Percentiles rank a stretch among this genome's conserved stretches.
Evolutionary conservation across 148 eudicot genomes (phyloP).

Genomic region (Talinum fruticosum): DNA sequence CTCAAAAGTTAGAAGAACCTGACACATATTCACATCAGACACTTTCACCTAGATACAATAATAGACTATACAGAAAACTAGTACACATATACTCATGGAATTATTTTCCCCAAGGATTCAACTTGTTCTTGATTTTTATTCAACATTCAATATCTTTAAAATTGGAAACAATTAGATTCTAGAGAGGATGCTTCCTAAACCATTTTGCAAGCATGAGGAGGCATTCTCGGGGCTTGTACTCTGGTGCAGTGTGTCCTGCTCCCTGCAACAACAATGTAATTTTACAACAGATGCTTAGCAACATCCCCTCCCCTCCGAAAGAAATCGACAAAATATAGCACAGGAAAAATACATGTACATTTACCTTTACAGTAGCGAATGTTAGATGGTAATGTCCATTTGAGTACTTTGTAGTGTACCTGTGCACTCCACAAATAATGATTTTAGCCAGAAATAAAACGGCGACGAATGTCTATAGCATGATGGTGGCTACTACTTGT

Average conservation of each 20-base stretch:
- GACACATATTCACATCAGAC: no score
- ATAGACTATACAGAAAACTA: no score
- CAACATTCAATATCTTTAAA: background rate
- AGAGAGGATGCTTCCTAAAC: background rate
- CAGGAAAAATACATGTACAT: background rate
- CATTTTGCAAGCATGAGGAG: background rate
- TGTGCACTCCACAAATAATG: background rate
- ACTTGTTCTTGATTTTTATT: no score
- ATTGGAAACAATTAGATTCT: background rate
- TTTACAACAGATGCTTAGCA: background rate
- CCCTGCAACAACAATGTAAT: background rate
- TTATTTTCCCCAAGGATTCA: no score
- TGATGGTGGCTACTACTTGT: background rate
- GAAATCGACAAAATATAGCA: background rate
- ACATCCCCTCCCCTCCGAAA: no score
- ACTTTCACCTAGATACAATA: no score
- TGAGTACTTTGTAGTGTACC: conserved; percentile 12
- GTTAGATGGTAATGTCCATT: conserved; percentile 12
- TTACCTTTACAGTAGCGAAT: conserved; percentile 2
- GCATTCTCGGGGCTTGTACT: background rate
- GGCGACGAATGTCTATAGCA: background rate
- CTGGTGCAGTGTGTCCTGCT: background rate
- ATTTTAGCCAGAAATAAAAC: background rate
- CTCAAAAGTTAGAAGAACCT: no score
- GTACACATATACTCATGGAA: no score